Conservation (phyloP, 2,329 filamentous ascomycete species). For the Arthrobotrys entomopaga region DNA sequence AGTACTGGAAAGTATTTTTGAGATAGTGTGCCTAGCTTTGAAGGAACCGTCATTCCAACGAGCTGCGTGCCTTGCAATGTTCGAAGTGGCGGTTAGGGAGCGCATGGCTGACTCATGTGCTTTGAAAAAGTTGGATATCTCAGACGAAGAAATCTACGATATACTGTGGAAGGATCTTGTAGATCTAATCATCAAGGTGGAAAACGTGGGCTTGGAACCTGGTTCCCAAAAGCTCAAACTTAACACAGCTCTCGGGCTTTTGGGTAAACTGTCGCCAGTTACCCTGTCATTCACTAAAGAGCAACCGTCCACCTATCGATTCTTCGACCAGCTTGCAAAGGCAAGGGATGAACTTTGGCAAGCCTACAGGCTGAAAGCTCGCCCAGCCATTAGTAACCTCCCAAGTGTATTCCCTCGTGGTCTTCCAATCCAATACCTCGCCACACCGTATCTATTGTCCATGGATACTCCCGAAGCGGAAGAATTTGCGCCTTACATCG, state of each 20-base stretch:
- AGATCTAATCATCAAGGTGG: slow-evolving; percentile 8
- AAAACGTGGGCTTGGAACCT: slow-evolving; percentile 7
- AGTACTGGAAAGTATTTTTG: slow-evolving; percentile 4
- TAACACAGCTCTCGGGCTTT: not conserved
- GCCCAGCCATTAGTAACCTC: not conserved
- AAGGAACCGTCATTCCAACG: slow-evolving; percentile 22
- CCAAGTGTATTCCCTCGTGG: slow-evolving; percentile 16
- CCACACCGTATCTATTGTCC: not conserved
- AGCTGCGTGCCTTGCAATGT: not conserved
- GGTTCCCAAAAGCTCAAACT: slow-evolving; percentile 10
- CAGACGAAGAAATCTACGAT: slow-evolving; percentile 4
- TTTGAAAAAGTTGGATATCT: not conserved
- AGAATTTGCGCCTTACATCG: slow-evolving; percentile 1
- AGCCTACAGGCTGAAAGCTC: not conserved
- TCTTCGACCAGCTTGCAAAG: slow-evolving; percentile 24
- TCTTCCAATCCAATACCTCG: slow-evolving; percentile 15
- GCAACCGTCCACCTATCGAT: slow-evolving; percentile 4
- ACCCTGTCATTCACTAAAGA: not conserved
- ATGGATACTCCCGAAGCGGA: not conserved
- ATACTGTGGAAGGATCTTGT: slow-evolving; percentile 14
- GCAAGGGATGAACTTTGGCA: slow-evolving; percentile 25
- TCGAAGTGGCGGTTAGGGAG: not conserved
- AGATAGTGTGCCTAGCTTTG: not conserved
- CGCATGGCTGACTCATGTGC: not conserved
- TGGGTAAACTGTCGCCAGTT: not conserved